These are phyloP conservation scores for Pichia sp. DNA, from an alignment of 1,139 yeast species.

Conservation along the genomic window DNA sequence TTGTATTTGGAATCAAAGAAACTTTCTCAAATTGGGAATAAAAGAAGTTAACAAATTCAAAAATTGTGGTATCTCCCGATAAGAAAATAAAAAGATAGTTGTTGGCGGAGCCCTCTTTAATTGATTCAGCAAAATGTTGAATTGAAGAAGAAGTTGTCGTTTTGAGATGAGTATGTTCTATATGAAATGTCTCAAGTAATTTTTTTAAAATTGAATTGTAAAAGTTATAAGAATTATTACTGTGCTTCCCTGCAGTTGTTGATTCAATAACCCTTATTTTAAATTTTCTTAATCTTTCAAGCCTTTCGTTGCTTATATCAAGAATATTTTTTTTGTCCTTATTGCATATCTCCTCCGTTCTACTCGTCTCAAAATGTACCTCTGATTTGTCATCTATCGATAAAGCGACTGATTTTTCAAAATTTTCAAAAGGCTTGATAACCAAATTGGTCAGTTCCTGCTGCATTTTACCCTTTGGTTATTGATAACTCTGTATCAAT, in stretches of 20 bases:
- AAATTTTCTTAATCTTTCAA: neutral
- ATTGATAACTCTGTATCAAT: too few species aligned
- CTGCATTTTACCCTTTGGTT: too few species aligned
- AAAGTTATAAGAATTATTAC: constrained; percentile 37
- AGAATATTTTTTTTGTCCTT: too few species aligned
- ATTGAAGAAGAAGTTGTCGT: constrained; percentile 30
- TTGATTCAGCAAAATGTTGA: constrained; percentile 11
- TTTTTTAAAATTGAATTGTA: constrained; percentile 42
- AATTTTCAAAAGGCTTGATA: too few species aligned
- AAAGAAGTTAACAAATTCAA: constrained; percentile 64
- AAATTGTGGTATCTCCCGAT: constrained; percentile 83
- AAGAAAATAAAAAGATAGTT: constrained; percentile 49
- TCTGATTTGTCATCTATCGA: too few species aligned
- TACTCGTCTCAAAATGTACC: too few species aligned
- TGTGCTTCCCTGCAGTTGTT: constrained; percentile 47
- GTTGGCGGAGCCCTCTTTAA: neutral
- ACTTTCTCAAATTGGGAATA: neutral
- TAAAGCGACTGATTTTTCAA: too few species aligned
- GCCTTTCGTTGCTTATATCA: too few species aligned
- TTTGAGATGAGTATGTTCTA: constrained; percentile 36
- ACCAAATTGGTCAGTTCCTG: too few species aligned
- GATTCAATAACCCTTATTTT: constrained; percentile 43
- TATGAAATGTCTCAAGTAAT: constrained; percentile 34
- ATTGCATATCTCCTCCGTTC: too few species aligned
- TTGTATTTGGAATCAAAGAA: constrained; percentile 14